Evolutionary conservation across 345 rosid species (phyloP), one percentile per base, ranked within the genome.

Genomic region (Hibiscus tridactylites): DNA sequence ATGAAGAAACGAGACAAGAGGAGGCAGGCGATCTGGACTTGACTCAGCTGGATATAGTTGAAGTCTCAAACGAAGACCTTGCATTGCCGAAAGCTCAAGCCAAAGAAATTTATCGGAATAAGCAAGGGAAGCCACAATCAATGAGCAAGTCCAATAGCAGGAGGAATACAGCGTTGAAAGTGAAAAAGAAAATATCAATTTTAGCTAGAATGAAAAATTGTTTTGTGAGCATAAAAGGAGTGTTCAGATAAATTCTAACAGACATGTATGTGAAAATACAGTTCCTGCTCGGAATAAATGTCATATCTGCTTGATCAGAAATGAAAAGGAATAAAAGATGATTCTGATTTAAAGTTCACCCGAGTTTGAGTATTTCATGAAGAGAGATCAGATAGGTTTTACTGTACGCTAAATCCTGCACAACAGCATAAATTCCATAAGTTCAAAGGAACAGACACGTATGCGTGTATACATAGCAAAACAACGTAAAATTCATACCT

Each of bases 21-120:
- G 59, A 8, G 57, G 76, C 7, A 17, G 83, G 58, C 31, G 86
- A 72, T 58, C 59, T 53, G 24, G 78, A 71, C 28, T 52, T 44
- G 42, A 37, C 42, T 9, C 42, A 19, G 31, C 21, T 58, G 46
- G 65, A 12, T 3, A 75, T 19, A 24, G 73, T 29, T 1, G 64
- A 52, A 17, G 74, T 28, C 42, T 37, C 7, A 17, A 72, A 65
- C 31, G 66, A 56, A 21, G 62, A 68, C 29, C 56, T 24, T 9
- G 81, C 44, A 44, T 29, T 62, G n/a, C 85, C 83, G 0, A 83
- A 74, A 78, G 82, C 82, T 73, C 76, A 77, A 61, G 77, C 73
- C 1, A 11, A 68, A 76, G 59, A 53, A 10, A 28, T 63, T 16
- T 57, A 19, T 9, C 74, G 70, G 33, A 52, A 72, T 4, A 71